Conservation (phyloP, 2,329 filamentous ascomycete species). For the Fusarium domesticum region DNA sequence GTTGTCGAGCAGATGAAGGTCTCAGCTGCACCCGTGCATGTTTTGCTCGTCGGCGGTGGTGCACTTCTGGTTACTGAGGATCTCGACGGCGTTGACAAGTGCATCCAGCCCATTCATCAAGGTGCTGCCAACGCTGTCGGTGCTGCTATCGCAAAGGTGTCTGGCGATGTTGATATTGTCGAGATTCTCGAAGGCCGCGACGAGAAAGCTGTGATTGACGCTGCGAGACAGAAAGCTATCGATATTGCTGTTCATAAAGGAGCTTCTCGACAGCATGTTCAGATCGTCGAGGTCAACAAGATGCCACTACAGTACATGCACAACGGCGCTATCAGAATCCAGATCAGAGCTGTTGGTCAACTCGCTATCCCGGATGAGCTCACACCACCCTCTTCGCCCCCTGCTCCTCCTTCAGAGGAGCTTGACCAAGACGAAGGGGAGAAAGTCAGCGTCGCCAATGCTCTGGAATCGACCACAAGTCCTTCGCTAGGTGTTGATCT, state of each 20-base stretch:
- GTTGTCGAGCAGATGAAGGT: constrained; percentile 57
- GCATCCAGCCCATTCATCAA: constrained; percentile 49
- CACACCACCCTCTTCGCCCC: constrained; percentile 23
- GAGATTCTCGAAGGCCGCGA: constrained; percentile 42
- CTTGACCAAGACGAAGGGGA: constrained; percentile 22
- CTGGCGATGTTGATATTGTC: constrained; percentile 52
- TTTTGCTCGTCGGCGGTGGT: constrained; percentile 58
- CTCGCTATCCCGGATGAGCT: constrained; percentile 31
- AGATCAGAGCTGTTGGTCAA: constrained; percentile 35
- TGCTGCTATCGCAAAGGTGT: constrained; percentile 55
- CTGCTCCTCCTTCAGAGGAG: constrained; percentile 3
- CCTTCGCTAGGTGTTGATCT: constrained; percentile 33
- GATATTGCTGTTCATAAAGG: constrained; percentile 33
- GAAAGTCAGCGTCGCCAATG: constrained; percentile 31
- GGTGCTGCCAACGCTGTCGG: constrained; percentile 60
- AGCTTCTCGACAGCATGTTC: constrained; percentile 33
- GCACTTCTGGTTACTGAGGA: constrained; percentile 48
- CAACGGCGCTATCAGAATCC: constrained; percentile 35
- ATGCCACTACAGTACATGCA: constrained; percentile 38
- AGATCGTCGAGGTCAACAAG: constrained; percentile 46
- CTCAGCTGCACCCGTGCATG: constrained; percentile 48
- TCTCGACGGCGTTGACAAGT: constrained; percentile 48
- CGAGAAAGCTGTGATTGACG: constrained; percentile 38
- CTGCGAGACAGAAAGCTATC: constrained; percentile 37
- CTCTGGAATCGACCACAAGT: constrained; percentile 30